phyloP scores from a whole-genome alignment of 192 early-diverging fungal species.

The Irineochytrium annulatum region DNA sequence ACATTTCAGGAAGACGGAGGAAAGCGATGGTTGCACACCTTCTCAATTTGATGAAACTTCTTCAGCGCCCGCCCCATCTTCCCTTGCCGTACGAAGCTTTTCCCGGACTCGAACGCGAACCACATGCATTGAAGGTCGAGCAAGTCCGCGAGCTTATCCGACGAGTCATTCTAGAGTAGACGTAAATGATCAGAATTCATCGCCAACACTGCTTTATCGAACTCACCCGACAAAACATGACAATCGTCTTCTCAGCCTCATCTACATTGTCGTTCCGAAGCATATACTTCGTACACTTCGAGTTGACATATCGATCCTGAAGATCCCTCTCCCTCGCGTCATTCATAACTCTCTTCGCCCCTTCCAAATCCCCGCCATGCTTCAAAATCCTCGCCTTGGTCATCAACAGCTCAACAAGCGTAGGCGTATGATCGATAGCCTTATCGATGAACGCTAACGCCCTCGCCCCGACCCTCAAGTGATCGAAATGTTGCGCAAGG shows the following conservation, averaged over 20 bases:
- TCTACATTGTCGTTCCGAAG: conserved; percentile 72
- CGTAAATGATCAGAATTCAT: not conserved
- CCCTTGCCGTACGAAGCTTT: conserved; percentile 62
- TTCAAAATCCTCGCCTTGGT: conserved; percentile 85
- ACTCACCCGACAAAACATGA: conserved; percentile 74
- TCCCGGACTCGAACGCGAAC: conserved; percentile 78
- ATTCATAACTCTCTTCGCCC: conserved; percentile 77
- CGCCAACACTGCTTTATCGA: conserved; percentile 2
- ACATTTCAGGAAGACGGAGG: not conserved
- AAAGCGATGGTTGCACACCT: conserved; percentile 28
- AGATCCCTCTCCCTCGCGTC: conserved; percentile 83
- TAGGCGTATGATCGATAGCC: conserved; percentile 83
- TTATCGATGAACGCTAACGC: conserved; percentile 76
- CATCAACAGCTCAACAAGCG: conserved; percentile 87
- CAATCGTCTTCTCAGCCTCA: conserved; percentile 80
- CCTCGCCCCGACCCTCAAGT: conserved; percentile 57
- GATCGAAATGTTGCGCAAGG: conserved; percentile 86
- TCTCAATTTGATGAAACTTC: conserved; percentile 78
- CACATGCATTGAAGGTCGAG: conserved; percentile 89
- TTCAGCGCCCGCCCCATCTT: conserved; percentile 81
- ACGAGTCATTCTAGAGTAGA: conserved; percentile 26
- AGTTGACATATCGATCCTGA: conserved; percentile 92
- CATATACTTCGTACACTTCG: conserved; percentile 92
- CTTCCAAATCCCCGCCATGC: conserved; percentile 72
- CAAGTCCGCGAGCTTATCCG: conserved; percentile 73